These are phyloP conservation scores for Termitomyces heimii DNA, from an alignment of 768 basidiomycete species.

Conservation along the genomic window DNA sequence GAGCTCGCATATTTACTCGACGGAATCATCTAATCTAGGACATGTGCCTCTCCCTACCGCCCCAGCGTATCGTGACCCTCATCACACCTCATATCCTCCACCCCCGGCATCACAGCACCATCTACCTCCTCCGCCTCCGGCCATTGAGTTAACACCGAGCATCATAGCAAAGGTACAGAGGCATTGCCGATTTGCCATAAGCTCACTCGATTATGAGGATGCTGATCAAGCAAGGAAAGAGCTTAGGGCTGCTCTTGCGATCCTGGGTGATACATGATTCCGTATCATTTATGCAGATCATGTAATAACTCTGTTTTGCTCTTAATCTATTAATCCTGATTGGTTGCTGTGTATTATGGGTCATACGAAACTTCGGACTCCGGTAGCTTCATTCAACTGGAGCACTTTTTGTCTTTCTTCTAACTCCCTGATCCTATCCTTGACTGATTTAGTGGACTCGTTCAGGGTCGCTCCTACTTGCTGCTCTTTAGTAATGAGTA, in stretches of 20 bases:
- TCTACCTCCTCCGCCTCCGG: conserved; percentile 16
- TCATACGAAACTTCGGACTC: not conserved
- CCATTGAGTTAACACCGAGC: conserved; percentile 53
- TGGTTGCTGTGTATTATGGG: not conserved
- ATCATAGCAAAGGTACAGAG: conserved; percentile 78
- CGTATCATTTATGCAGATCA: not conserved
- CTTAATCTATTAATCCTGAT: not conserved
- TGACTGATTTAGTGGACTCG: not conserved
- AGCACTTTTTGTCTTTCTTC: not conserved
- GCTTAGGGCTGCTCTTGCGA: conserved; percentile 65
- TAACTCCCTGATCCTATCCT: not conserved
- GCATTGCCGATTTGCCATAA: conserved; percentile 89
- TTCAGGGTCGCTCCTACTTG: not conserved
- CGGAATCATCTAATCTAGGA: not conserved
- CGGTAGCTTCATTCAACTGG: not conserved
- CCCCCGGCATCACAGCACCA: conserved; percentile 15
- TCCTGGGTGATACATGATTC: conserved; percentile 45
- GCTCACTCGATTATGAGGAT: conserved; percentile 95
- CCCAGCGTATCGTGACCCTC: not conserved
- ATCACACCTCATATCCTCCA: conserved; percentile 9
- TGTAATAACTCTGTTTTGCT: not conserved
- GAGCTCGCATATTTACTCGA: not conserved
- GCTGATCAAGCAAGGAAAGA: conserved; percentile 81
- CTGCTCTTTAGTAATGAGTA: not conserved
- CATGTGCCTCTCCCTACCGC: not conserved